Percentiles rank a stretch among this genome's conserved stretches.
Evolutionary conservation across 805 yeast genomes (phyloP).

Genomic region (Pichia exigua): DNA sequence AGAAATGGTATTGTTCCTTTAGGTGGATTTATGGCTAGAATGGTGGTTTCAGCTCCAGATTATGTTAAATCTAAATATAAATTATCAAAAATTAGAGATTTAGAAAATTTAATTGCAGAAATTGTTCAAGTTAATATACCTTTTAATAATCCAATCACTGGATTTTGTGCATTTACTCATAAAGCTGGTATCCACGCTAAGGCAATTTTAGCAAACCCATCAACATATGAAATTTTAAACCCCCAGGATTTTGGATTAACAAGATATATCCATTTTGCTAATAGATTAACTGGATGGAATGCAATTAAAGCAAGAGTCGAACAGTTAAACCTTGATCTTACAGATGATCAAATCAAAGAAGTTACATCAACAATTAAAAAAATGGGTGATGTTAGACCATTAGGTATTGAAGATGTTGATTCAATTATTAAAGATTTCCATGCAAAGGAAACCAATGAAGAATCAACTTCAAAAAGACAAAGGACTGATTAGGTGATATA

Average conservation of each 20-base stretch:
- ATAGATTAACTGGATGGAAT: constrained; percentile 56
- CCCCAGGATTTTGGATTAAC: constrained; percentile 54
- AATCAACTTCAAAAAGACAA: constrained; percentile 15
- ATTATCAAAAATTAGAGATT: constrained; percentile 46
- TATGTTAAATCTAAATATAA: constrained; percentile 52
- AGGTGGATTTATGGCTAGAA: constrained; percentile 57
- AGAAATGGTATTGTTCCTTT: constrained; percentile 57
- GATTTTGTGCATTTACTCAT: constrained; percentile 58
- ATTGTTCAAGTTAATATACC: constrained; percentile 53
- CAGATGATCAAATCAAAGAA: constrained; percentile 51
- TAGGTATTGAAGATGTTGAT: constrained; percentile 54
- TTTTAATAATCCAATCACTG: constrained; percentile 56
- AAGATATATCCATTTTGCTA: constrained; percentile 55
- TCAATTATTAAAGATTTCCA: constrained; percentile 51
- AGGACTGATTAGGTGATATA: constrained; percentile 9
- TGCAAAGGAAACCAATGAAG: constrained; percentile 18
- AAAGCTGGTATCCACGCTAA: constrained; percentile 60
- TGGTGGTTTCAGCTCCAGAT: constrained; percentile 55
- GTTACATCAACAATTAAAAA: constrained; percentile 47
- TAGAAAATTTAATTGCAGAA: constrained; percentile 52
- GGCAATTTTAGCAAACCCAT: constrained; percentile 55
- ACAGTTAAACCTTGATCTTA: constrained; percentile 46
- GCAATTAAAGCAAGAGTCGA: constrained; percentile 56
- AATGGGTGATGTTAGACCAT: constrained; percentile 53
- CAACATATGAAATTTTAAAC: constrained; percentile 53